phyloP scores from a whole-genome alignment of 192 early-diverging fungal genomes.

The Gamsiella multidivaricata region DNA sequence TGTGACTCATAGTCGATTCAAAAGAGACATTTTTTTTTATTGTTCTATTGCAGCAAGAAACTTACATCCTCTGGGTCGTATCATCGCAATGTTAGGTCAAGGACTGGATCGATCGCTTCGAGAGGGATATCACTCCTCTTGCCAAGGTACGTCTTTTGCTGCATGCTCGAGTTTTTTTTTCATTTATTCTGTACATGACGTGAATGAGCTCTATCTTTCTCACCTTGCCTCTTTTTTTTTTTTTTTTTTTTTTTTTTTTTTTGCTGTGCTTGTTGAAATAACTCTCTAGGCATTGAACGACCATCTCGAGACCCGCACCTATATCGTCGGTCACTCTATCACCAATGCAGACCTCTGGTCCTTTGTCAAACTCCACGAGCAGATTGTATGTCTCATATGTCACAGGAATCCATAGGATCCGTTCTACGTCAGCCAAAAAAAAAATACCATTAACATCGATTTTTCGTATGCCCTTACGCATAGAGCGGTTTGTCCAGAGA shows the following conservation, averaged over 20 bases:
- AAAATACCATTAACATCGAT: too few species aligned
- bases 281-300: constrained; percentile 64
- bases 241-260: too few species aligned
- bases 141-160: constrained; percentile 53
- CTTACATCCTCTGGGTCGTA: neutral
- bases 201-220: too few species aligned
- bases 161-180: too few species aligned
- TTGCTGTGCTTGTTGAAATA: too few species aligned
- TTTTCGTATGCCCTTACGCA: too few species aligned
- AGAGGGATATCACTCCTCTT: constrained; percentile 39
- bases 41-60: neutral
- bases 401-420: too few species aligned
- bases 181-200: too few species aligned
- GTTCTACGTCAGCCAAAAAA: neutral
- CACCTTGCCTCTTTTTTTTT: too few species aligned
- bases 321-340: constrained; percentile 71
- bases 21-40: neutral
- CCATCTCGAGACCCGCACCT: constrained; percentile 72
- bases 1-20: too few species aligned
- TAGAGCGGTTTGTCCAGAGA: constrained; percentile 62
- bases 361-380: constrained; percentile 74
- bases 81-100: constrained; percentile 15
- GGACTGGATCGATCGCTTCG: constrained; percentile 49
- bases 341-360: constrained; percentile 74
- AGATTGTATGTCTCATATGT: constrained; percentile 51